Evolutionary conservation across 306 rosid species (phyloP), one percentile per base, ranked within the genome.

Genomic region (Cyamopsis tetragonoloba): DNA sequence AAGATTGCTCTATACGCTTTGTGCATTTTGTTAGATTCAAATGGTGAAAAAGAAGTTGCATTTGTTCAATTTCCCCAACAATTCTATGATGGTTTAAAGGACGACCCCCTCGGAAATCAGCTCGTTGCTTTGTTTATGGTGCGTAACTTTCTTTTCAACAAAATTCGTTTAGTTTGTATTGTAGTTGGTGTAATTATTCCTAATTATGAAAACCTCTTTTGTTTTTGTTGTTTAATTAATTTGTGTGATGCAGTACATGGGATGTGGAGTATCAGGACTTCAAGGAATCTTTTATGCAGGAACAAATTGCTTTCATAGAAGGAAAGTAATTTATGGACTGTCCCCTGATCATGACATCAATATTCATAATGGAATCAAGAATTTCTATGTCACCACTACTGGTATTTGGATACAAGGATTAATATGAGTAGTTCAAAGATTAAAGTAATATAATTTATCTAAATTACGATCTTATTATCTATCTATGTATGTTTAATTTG

Each of bases 81-180:
- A 11, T 87, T 85, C 64, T 81, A 79, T 0, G 87, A 80, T 15
- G 85, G 82, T 9, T 17, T 78, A 1, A 81, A 89, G 57, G 87
- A 89, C 10, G 93, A 89, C 5, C 89, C 89, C 1, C 80, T 73
- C 2, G 96, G 89, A 32, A 83, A 85, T 76, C 96, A 85, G 34
- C 10, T 64, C 0, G 56, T 11, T 5, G 67, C 82, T 30, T 0
- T 22, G 3, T 73, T n/a, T 43, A 6, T 28, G 76, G 88, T 88
- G 43, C 0, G 62, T 51, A 12, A 11, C n/a, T n/a, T n/a, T n/a
- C n/a, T n/a, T n/a, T n/a, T n/a, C n/a, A n/a, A n/a, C n/a, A n/a
- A n/a, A n/a, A n/a, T n/a, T n/a, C n/a, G n/a, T n/a, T n/a, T n/a
- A n/a, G n/a, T n/a, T n/a, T n/a, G n/a, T n/a, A n/a, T n/a, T n/a